Percentiles rank a stretch among this genome's conserved stretches.
Conservation (phyloP, 371 early-diverging fungal genomes). For the Lichtheimia ornata region DNA sequence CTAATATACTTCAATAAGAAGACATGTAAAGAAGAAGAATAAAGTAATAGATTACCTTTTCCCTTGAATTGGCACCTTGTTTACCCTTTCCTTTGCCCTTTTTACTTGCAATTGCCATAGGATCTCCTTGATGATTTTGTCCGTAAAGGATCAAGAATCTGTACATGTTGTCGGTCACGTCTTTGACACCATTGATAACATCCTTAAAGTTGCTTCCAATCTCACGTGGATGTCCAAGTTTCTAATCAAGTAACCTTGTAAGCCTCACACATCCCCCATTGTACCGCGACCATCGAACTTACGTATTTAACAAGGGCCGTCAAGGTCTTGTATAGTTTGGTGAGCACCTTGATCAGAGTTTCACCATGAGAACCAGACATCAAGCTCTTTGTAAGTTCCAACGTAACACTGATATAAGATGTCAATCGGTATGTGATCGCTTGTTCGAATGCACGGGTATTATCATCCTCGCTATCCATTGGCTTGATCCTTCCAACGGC, state of each 20-base stretch:
- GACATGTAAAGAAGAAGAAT: neutral
- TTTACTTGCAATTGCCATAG: conserved; percentile 1
- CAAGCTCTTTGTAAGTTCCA: conserved; percentile 34
- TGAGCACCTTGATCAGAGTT: conserved; percentile 39
- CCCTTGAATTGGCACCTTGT: conserved; percentile 4
- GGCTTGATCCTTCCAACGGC: conserved; percentile 36
- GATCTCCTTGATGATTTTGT: conserved; percentile 19
- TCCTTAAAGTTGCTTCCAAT: conserved; percentile 32
- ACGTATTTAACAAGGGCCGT: conserved; percentile 51
- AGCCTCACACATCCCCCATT: neutral
- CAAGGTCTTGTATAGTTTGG: conserved; percentile 43
- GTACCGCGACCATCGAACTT: conserved; percentile 11
- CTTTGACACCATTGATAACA: conserved; percentile 35
- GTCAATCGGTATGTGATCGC: conserved; percentile 28
- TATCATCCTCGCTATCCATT: conserved; percentile 16
- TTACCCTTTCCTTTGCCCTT: conserved; percentile 15
- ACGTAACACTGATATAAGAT: conserved; percentile 23
- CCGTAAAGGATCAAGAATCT: conserved; percentile 49
- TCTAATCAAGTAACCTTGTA: conserved; percentile 22
- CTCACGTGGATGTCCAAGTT: conserved; percentile 29
- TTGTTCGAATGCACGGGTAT: conserved; percentile 27
- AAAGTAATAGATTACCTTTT: conserved; percentile 1
- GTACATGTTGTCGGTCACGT: conserved; percentile 51
- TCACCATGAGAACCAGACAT: conserved; percentile 40
- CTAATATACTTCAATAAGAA: conserved; percentile 14